Base-by-base conservation (phyloP, 805 yeast genomes). In the Spathaspora girioi region DNA sequence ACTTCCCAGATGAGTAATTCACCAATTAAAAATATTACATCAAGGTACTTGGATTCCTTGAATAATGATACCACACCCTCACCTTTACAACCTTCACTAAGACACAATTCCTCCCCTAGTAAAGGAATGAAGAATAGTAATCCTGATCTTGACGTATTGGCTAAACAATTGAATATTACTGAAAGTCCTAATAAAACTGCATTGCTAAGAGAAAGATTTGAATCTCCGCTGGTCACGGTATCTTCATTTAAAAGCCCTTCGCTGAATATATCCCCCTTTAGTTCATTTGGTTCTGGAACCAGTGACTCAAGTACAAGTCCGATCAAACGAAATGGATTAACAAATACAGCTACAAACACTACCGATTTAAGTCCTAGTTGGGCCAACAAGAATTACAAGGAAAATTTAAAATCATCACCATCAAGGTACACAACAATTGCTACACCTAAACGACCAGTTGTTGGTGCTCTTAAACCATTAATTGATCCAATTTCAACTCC, bases 211-310 rank as follows among this genome's bases (percentile, higher is more conserved):
- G 56, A 70, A 4, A 62, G 65, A 40, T 74, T 68, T 50, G 77
- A 72, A 48, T 62, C 75, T 0, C 75, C 76, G 2, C 71, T 76
- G 11, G 78, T 72, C 1, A 74, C 77, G 0, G 71, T 74, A 3
- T 68, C 75, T 2, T 66, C 75, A 5, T 74, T 74, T 59, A 73
- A 72, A 52, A 59, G 67, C 3, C 40, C 40, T 8, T 23, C n/a
- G n/a, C 38, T 32, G 38, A 32, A n/a, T 32, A 32, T 32, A 32
- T 32, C 40, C 11, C 40, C 40, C 9, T 35, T 35, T 9, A 35
- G 40, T 35, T 35, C 40, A 15, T 3, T 35, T 35, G 40, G 40
- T n/a, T 35, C 40, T 29, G 26, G 6, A 5, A 31, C 12, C n/a
- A 14, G 9, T 10, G 4, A 5, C 8, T n/a, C 40, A n/a, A n/a